These are phyloP conservation scores for Kluyveromyces siamensis DNA, from an alignment of 805 yeast genomes.

Conservation along the genomic window DNA sequence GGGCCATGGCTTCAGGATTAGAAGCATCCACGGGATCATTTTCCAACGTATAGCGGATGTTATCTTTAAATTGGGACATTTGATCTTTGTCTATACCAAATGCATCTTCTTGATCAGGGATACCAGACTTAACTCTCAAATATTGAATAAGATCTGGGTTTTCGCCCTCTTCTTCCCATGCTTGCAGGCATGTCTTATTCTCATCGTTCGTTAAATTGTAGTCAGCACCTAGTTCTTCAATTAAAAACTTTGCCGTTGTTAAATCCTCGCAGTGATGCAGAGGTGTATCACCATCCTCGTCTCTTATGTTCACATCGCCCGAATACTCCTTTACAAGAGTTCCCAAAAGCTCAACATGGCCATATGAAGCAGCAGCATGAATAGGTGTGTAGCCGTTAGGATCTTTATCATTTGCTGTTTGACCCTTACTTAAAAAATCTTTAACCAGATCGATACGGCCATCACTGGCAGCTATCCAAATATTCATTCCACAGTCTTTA, in stretches of 20 bases:
- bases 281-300: slow-evolving; percentile 91
- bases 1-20: slow-evolving; percentile 41
- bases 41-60: slow-evolving; percentile 50
- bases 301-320: slow-evolving; percentile 78
- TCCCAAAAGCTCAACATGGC: slow-evolving; percentile 57
- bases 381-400: slow-evolving; percentile 94
- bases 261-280: slow-evolving; percentile 80
- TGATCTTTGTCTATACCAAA: slow-evolving; percentile 21
- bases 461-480: slow-evolving; percentile 96
- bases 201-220: slow-evolving; percentile 55
- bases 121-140: slow-evolving; percentile 35
- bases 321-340: slow-evolving; percentile 34
- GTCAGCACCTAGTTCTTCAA: slow-evolving; percentile 65
- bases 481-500: slow-evolving; percentile 35
- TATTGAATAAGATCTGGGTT: slow-evolving; percentile 69
- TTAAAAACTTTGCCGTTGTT: slow-evolving; percentile 51
- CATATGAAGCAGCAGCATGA: slow-evolving; percentile 96
- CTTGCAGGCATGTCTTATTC: slow-evolving; percentile 65
- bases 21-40: slow-evolving; percentile 32
- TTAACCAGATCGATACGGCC: slow-evolving; percentile 55
- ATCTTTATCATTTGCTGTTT: slow-evolving; percentile 68
- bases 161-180: slow-evolving; percentile 78
- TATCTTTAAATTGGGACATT: slow-evolving; percentile 30
- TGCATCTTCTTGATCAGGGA: slow-evolving; percentile 17
- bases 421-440: slow-evolving; percentile 39